Evolutionary conservation across 371 early-diverging fungal genomes (phyloP).

Genomic region (Aphelidium insulamus): DNA sequence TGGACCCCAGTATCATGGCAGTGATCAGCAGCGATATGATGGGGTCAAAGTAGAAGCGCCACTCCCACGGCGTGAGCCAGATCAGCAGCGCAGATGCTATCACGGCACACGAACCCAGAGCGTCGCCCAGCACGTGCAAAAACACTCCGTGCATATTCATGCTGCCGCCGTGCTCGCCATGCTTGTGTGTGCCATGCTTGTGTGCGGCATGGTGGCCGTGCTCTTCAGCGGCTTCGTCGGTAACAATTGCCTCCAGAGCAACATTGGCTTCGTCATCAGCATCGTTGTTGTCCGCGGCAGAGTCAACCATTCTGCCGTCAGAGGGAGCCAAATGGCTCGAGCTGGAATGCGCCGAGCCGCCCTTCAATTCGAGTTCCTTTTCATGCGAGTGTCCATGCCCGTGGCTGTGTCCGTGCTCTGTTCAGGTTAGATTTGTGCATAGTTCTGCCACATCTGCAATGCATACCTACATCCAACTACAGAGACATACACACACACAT

Average conservation of each 20-base stretch:
- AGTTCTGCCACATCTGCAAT: too few relatives aligned
- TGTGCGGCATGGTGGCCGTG: too few relatives aligned
- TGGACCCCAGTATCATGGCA: conserved; percentile 32
- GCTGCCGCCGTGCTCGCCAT: conserved; percentile 13
- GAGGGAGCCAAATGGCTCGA: too few relatives aligned
- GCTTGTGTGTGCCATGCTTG: neutral
- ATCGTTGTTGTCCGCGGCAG: conserved; percentile 6
- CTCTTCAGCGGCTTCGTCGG: neutral
- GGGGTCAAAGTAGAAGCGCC: conserved; percentile 63
- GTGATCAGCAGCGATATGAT: conserved; percentile 35
- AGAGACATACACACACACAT: too few relatives aligned
- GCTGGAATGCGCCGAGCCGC: conserved; percentile 3
- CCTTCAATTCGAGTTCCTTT: conserved; percentile 5
- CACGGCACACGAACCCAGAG: conserved; percentile 78
- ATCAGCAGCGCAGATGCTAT: conserved; percentile 61
- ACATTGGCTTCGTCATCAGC: neutral
- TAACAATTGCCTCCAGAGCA: conserved; percentile 4
- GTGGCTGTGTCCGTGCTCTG: conserved; percentile 11
- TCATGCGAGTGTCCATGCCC: conserved; percentile 12
- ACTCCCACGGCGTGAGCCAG: conserved; percentile 34
- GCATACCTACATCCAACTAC: too few relatives aligned
- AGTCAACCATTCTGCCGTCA: conserved; percentile 7
- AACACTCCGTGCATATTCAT: conserved; percentile 83
- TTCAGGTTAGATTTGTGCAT: too few relatives aligned
- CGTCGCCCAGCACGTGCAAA: conserved; percentile 85